phyloP scores from a whole-genome alignment of 2,329 filamentous ascomycete genomes.

The Hymenoscyphus occultus region DNA sequence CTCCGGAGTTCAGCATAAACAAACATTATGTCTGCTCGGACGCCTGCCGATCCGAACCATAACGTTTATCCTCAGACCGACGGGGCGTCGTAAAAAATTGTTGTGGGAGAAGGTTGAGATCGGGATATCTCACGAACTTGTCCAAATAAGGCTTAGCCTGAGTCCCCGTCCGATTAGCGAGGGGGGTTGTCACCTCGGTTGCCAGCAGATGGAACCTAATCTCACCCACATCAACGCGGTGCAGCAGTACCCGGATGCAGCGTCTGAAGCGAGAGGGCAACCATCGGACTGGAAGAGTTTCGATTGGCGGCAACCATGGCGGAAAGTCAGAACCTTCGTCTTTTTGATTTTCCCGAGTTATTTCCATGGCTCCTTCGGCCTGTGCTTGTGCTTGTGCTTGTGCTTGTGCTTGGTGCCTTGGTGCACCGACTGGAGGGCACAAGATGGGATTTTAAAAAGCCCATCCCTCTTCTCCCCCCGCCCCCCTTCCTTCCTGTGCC shows the following conservation, averaged over 20 bases:
- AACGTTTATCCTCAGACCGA: background rate
- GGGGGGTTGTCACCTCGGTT: background rate
- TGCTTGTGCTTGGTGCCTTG: background rate
- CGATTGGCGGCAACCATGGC: no score
- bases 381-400: background rate
- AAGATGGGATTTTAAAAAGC: background rate
- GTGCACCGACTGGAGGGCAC: background rate
- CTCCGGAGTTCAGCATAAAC: background rate
- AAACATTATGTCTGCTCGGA: background rate
- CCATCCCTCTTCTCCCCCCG: background rate
- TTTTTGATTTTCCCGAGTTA: background rate
- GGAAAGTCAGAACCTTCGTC: background rate
- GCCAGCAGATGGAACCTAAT: background rate
- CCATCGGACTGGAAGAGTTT: background rate
- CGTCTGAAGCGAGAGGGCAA: background rate
- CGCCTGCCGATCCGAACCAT: background rate
- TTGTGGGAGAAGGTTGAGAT: background rate
- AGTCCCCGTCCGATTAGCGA: background rate
- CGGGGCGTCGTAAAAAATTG: background rate
- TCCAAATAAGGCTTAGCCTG: background rate
- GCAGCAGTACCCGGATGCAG: background rate
- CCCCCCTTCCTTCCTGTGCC: no score
- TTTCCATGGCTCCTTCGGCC: background rate
- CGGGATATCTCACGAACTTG: background rate
- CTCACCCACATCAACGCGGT: background rate